Evolutionary conservation across 331 rosid species (phyloP).

Genomic region (Malus hybrid): DNA sequence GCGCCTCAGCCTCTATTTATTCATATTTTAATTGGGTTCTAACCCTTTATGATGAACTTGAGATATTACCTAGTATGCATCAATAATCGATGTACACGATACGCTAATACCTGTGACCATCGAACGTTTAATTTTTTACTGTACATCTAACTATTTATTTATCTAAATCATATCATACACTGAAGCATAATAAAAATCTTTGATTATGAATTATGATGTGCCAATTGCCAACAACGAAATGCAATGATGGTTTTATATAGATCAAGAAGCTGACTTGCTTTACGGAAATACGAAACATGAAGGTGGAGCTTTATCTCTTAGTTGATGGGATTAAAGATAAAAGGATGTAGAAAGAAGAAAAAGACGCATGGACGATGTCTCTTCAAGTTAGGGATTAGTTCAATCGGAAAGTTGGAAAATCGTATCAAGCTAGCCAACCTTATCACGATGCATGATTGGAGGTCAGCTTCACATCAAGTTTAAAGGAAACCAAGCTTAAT

Average conservation of each 20-base stretch:
- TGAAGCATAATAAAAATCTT: background rate
- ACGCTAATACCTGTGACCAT: too few relatives aligned
- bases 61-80: too few relatives aligned
- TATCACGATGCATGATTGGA: background rate
- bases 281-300: background rate
- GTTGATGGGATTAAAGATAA: background rate
- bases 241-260: background rate
- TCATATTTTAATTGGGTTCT: background rate
- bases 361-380: background rate
- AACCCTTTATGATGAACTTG: too few relatives aligned
- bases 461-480: background rate
- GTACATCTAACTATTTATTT: too few relatives aligned
- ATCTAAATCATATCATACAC: too few relatives aligned
- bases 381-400: background rate
- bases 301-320: background rate
- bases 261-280: background rate
- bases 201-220: background rate
- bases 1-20: background rate
- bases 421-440: background rate
- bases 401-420: background rate
- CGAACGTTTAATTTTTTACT: too few relatives aligned
- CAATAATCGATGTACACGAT: background rate
- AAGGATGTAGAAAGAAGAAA: background rate
- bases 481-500: background rate
- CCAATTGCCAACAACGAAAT: background rate